Conservation (phyloP, 345 rosid genomes). For the Salix dunnii region DNA sequence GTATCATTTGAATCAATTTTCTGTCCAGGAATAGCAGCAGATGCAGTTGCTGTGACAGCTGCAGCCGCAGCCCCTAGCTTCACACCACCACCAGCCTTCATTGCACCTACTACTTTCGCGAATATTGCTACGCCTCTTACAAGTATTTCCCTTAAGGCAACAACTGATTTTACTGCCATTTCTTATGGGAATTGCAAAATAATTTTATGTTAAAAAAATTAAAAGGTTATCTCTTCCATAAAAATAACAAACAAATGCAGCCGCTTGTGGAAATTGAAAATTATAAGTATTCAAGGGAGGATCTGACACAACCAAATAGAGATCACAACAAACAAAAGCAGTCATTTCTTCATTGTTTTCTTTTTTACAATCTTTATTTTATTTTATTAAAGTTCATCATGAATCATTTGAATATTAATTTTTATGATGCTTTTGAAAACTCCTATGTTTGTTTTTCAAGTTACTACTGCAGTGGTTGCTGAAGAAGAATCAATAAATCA, state of each 20-base stretch:
- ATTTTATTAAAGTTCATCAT: too few relatives aligned
- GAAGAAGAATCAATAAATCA: too few relatives aligned
- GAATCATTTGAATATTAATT: too few relatives aligned
- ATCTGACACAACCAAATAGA: too few relatives aligned
- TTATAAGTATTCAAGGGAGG: too few relatives aligned
- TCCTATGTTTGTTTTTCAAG: too few relatives aligned
- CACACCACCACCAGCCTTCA: conserved; percentile 88
- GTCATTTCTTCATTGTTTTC: too few relatives aligned
- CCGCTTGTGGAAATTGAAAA: too few relatives aligned
- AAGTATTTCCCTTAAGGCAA: conserved; percentile 71
- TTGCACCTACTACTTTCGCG: conserved; percentile 68
- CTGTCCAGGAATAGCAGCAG: conserved; percentile 59
- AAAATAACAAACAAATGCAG: neutral
- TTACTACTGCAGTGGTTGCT: too few relatives aligned
- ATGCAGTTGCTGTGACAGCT: conserved; percentile 79
- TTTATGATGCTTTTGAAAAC: too few relatives aligned
- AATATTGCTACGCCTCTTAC: conserved; percentile 79
- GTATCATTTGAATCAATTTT: conserved; percentile 53
- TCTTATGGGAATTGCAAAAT: conserved; percentile 24
- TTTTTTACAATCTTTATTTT: too few relatives aligned
- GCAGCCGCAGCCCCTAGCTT: conserved; percentile 87
- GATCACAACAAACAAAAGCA: too few relatives aligned
- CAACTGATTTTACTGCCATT: conserved; percentile 87
- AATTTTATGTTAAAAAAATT: neutral
- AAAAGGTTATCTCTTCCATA: neutral